phyloP scores from a whole-genome alignment of 495 filamentous ascomycete genomes.

The Neurospora africana region DNA sequence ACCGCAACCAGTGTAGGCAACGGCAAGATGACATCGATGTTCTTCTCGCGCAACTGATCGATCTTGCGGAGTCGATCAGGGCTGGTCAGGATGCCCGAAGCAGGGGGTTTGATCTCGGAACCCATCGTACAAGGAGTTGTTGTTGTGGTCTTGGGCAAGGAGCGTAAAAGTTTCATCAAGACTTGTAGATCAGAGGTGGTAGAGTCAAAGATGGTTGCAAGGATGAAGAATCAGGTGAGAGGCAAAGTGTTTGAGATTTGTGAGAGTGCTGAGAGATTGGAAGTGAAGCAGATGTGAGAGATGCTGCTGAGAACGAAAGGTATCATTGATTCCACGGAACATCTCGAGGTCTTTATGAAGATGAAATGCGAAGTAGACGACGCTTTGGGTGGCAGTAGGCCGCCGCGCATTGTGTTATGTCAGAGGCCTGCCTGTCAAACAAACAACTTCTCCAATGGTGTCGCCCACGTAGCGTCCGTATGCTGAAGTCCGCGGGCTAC shows the following conservation, averaged over 20 bases:
- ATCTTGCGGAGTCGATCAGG: constrained; percentile 21
- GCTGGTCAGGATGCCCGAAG: constrained; percentile 6
- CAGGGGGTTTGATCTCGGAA: background rate
- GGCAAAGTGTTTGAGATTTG: too few species aligned
- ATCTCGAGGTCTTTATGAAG: background rate
- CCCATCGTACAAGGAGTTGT: background rate
- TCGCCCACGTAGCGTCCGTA: background rate
- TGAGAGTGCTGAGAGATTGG: background rate
- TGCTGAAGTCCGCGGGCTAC: background rate
- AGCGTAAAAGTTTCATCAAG: background rate
- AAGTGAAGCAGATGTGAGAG: background rate
- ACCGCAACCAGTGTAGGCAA: constrained; percentile 37
- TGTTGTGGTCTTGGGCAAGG: background rate
- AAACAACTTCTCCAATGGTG: background rate
- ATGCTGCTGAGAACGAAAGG: background rate
- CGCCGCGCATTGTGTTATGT: background rate
- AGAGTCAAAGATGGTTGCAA: background rate
- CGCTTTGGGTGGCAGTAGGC: background rate
- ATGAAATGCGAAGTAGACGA: rapidly evolving
- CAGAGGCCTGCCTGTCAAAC: background rate
- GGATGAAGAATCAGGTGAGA: background rate
- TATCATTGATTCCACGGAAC: rapidly evolving
- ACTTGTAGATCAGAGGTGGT: background rate
- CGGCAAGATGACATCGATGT: constrained; percentile 27
- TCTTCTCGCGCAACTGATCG: constrained; percentile 30